A percentile compares a stretch with the other conserved stretches of the same genome.
These are phyloP conservation scores for Cotoneaster glaucophyllus DNA, from an alignment of 306 rosid species.

Conservation along the genomic window DNA sequence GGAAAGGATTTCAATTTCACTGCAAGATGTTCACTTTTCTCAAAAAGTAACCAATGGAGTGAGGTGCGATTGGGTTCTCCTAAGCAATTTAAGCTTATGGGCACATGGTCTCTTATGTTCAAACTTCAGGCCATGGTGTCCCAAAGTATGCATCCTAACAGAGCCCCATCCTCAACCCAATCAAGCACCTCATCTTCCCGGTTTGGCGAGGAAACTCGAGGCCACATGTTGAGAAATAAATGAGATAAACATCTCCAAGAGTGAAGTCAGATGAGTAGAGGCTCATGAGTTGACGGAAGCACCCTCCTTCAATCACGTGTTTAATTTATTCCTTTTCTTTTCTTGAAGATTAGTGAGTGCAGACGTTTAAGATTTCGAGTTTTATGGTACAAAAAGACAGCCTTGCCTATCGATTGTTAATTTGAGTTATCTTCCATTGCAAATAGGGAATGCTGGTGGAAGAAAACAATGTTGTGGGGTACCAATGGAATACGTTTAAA, in stretches of 20 bases:
- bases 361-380: not conserved
- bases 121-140: not conserved
- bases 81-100: not conserved
- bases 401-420: not conserved
- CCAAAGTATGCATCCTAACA: not conserved
- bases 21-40: not conserved
- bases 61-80: not conserved
- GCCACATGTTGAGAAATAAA: not conserved
- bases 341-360: not conserved
- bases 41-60: not conserved
- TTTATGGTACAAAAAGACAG: not conserved
- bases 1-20: not conserved
- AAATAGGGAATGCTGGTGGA: not conserved
- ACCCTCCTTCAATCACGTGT: not conserved
- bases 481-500: not conserved
- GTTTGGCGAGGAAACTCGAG: not conserved
- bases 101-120: not conserved
- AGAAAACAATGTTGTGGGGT: not conserved
- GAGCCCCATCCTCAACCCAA: not conserved
- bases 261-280: not conserved
- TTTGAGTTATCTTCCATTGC: not conserved
- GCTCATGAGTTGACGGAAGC: not conserved
- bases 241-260: not conserved
- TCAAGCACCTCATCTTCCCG: not conserved
- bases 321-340: not conserved